Percentiles rank a stretch among this genome's conserved stretches.
Conservation (phyloP, 2,329 filamentous ascomycete genomes). For the Aspergillus pseudonomiae region DNA sequence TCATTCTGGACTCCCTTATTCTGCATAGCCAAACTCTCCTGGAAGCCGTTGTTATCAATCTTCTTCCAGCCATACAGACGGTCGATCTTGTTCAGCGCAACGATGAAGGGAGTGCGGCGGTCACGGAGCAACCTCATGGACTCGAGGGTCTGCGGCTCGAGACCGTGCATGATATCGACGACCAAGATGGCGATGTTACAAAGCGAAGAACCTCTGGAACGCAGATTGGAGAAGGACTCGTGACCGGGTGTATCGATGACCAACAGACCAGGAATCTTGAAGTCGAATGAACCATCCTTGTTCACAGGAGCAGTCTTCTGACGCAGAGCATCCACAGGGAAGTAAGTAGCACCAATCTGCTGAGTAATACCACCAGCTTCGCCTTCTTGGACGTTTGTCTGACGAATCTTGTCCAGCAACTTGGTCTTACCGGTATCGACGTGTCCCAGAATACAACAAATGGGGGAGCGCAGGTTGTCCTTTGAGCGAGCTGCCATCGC, state of each 20-base stretch:
- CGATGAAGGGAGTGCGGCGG: slow-evolving; percentile 95
- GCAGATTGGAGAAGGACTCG: slow-evolving; percentile 99
- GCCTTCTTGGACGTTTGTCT: slow-evolving; percentile 98
- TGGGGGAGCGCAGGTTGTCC: slow-evolving; percentile 93
- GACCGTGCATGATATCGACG: slow-evolving; percentile 99
- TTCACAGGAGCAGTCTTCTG: slow-evolving; percentile 95
- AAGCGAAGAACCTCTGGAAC: slow-evolving; percentile 93
- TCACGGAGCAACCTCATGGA: slow-evolving; percentile 94
- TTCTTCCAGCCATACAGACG: slow-evolving; percentile 99
- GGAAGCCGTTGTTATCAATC: slow-evolving; percentile 97
- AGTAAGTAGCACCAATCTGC: slow-evolving; percentile 99
- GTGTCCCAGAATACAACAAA: slow-evolving; percentile 99
- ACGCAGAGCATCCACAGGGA: slow-evolving; percentile 89
- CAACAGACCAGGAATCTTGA: slow-evolving; percentile 95
- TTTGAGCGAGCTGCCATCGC: slow-evolving; percentile 88
- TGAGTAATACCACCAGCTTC: slow-evolving; percentile 99
- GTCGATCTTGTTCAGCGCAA: slow-evolving; percentile 99
- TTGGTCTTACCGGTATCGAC: slow-evolving; percentile 99
- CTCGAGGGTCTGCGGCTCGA: slow-evolving; percentile 95
- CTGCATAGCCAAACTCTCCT: slow-evolving; percentile 85
- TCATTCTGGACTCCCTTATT: slow-evolving; percentile 92
- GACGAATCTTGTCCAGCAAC: slow-evolving; percentile 94
- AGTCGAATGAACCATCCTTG: slow-evolving; percentile 83
- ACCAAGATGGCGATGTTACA: slow-evolving; percentile 99
- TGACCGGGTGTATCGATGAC: slow-evolving; percentile 98